Evolutionary conservation across 306 rosid genomes (phyloP), one percentile per base, ranked within the genome.

Genomic region (Ormosia semicastrata): DNA sequence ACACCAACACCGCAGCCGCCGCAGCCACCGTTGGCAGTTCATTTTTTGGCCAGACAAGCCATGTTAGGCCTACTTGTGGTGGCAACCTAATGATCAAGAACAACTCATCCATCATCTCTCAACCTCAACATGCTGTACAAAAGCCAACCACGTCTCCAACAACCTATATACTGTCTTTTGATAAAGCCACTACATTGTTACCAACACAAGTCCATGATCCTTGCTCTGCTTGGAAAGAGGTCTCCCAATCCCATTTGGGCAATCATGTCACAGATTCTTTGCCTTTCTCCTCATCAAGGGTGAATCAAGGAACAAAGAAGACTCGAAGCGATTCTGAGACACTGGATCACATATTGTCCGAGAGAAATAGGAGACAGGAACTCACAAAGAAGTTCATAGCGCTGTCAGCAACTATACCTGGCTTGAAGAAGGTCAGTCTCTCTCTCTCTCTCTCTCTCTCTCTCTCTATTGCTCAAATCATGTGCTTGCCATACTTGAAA

Each of bases 351-450:
- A 71, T 80, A 5, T 47, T 71, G 36, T 52, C 66, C 2, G 73
- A 80, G 66, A 80, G 84, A 71, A 47, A 36, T 3, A 71, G 84
- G 82, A 76, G 78, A 82, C 78, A 60, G 8, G 86, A 82, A 41
- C 82, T 82, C 66, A 68, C 78, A 2, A 77, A 59, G 33, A 76
- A 40, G 47, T 82, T 82, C 68, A 77, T 83, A 10, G 82, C 82
- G 29, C 86, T 83, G 41, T 78, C 86, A 2, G 73, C 86, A 18
- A 67, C 73, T 34, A 68, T 77, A 37, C 86, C 82, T 60, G 82
- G 79, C 66, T 52, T 76, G 68, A 83, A 76, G 66, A 83, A 76
- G 78, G 86, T 68, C 2, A 14, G 11, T 72, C 10, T 77, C 53
- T 64, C 40, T 77, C 24, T 47, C 5, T 4, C 46, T 12, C 4